Conservation (phyloP, 2,329 filamentous ascomycete genomes). For the Colletotrichum orchidophilum region DNA sequence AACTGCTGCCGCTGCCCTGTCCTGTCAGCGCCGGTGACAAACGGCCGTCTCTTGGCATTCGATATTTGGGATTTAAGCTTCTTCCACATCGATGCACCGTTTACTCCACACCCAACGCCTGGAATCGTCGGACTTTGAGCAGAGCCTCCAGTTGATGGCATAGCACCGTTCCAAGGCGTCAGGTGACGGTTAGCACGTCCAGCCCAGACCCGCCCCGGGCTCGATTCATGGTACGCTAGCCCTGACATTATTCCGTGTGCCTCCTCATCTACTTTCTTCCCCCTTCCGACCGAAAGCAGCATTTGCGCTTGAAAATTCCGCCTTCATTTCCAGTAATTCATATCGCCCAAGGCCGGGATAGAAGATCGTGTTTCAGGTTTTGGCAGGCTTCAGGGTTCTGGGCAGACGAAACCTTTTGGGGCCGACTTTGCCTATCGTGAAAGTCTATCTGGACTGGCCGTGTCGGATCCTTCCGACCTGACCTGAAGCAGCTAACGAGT, state of each 20-base stretch:
- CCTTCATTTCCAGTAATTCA: neutral
- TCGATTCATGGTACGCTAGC: neutral
- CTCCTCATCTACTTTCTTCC: neutral
- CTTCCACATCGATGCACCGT: neutral
- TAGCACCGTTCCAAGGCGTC: neutral
- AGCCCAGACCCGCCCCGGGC: constrained; percentile 5
- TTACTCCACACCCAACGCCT: neutral
- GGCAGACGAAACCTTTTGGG: constrained; percentile 1
- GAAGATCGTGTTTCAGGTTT: neutral
- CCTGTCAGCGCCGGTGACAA: constrained; percentile 6
- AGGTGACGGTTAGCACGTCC: neutral
- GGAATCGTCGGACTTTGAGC: neutral
- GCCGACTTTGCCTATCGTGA: neutral
- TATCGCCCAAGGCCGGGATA: neutral
- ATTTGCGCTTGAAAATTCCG: neutral
- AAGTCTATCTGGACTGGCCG: neutral
- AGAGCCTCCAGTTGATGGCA: neutral
- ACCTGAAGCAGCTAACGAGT: neutral
- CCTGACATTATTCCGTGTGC: neutral
- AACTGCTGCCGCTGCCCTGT: neutral
- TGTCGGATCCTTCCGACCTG: neutral
- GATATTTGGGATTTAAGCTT: neutral
- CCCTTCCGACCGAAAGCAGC: neutral
- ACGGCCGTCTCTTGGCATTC: constrained; percentile 22
- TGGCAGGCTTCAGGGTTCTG: neutral